Evolutionary conservation across 371 early-diverging fungal species (phyloP).

Genomic region (Haplosporangium sp.): DNA sequence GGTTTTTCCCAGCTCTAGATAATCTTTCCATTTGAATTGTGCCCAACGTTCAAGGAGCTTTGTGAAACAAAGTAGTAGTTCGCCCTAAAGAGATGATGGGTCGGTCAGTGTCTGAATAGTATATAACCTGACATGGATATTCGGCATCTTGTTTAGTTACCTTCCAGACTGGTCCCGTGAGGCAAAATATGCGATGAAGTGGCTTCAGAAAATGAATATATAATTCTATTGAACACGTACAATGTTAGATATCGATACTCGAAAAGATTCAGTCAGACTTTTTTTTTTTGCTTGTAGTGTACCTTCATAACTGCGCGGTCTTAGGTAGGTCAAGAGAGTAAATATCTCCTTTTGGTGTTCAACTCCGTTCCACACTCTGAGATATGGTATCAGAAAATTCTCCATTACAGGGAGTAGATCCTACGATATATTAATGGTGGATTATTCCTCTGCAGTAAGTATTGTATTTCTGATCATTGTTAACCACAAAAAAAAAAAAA

Average conservation of each 20-base stretch:
- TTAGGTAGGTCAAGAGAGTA: conserved; percentile 59
- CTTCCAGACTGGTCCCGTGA: conserved; percentile 65
- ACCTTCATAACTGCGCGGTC: conserved; percentile 64
- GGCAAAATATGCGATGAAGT: conserved; percentile 57
- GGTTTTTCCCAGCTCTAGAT: conserved; percentile 35
- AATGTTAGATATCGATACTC: neutral
- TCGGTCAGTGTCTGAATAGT: neutral
- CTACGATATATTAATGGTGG: conserved; percentile 26
- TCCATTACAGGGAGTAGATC: conserved; percentile 64
- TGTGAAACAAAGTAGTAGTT: conserved; percentile 61
- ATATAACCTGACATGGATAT: too few relatives aligned
- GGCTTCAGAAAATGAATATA: conserved; percentile 57
- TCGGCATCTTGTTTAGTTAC: conserved; percentile 14
- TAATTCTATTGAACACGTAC: conserved; percentile 34
- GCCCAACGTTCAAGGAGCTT: conserved; percentile 64
- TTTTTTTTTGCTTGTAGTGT: conserved; percentile 4
- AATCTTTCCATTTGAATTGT: conserved; percentile 62
- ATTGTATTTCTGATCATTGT: too few relatives aligned
- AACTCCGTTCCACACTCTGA: conserved; percentile 66
- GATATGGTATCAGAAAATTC: conserved; percentile 58
- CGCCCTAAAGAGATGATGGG: conserved; percentile 34
- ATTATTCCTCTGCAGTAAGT: too few relatives aligned
- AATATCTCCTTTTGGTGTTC: conserved; percentile 63
- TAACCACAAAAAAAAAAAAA: too few relatives aligned
- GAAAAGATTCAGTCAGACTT: neutral